Conservation (phyloP, 371 early-diverging fungal genomes). For the Actinomucor elegans region DNA sequence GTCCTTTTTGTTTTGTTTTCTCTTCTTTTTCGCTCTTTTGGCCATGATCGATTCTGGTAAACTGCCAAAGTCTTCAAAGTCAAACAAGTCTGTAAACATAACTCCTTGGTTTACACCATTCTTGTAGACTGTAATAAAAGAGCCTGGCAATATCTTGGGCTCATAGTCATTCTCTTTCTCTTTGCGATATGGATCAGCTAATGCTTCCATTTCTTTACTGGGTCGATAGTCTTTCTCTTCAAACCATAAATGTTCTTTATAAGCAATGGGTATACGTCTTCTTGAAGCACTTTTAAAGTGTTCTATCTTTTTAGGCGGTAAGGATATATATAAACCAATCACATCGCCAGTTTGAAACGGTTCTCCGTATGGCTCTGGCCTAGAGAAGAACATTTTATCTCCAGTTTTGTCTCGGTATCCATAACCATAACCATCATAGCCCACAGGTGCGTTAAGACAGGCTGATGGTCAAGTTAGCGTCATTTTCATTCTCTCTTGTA, state of each 20-base stretch:
- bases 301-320: slow-evolving; percentile 49
- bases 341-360: slow-evolving; percentile 68
- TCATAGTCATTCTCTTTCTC: slow-evolving; percentile 30
- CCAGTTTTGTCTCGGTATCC: slow-evolving; percentile 70
- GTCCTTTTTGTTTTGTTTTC: slow-evolving; percentile 34
- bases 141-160: slow-evolving; percentile 32
- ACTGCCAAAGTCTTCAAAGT: slow-evolving; percentile 52
- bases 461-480: slow-evolving; percentile 41
- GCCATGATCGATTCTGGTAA: slow-evolving; percentile 41
- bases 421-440: slow-evolving; percentile 71
- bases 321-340: slow-evolving; percentile 64
- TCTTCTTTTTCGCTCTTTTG: slow-evolving; percentile 36
- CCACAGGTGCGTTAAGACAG: slow-evolving; percentile 67
- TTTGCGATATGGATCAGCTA: slow-evolving; percentile 41
- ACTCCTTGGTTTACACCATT: slow-evolving; percentile 67
- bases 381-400: slow-evolving; percentile 62
- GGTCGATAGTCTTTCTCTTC: slow-evolving; percentile 67
- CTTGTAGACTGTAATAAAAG: slow-evolving; percentile 65
- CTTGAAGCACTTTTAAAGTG: slow-evolving; percentile 49
- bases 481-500: too few species aligned
- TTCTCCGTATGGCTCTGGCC: slow-evolving; percentile 57
- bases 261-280: slow-evolving; percentile 60
- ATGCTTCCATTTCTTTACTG: slow-evolving; percentile 56
- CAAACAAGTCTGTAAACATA: slow-evolving; percentile 61
- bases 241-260: slow-evolving; percentile 65